These are phyloP conservation scores for Pythium utonaiense DNA, from an alignment of 352 stramenopile species.

Conservation along the genomic window DNA sequence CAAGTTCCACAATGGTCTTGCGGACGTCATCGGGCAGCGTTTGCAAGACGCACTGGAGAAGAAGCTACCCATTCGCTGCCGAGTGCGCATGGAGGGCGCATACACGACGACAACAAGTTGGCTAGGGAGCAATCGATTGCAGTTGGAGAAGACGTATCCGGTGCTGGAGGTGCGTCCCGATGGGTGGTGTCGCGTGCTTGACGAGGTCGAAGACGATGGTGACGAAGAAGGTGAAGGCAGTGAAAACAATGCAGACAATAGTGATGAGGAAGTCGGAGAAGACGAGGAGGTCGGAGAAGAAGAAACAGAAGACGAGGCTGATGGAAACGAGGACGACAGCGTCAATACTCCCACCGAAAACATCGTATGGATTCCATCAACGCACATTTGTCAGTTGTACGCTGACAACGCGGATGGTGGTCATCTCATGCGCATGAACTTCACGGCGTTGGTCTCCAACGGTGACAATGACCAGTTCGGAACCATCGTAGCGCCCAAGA, in stretches of 20 bases:
- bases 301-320: background rate
- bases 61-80: background rate
- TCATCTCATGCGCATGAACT: background rate
- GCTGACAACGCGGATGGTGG: background rate
- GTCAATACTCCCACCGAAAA: too few relatives aligned
- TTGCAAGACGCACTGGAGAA: background rate
- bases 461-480: background rate
- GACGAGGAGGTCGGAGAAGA: background rate
- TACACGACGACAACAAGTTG: background rate
- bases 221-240: background rate
- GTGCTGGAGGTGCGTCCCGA: background rate
- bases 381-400: background rate
- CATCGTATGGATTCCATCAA: background rate
- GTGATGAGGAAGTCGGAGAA: too few relatives aligned
- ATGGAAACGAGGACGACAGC: too few relatives aligned
- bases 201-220: background rate
- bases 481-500: background rate
- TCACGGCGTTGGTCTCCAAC: background rate
- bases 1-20: background rate
- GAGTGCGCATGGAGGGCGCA: background rate
- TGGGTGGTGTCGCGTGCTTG: background rate
- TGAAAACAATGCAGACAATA: background rate
- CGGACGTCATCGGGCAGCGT: background rate
- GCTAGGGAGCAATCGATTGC: too few relatives aligned
- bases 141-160: background rate